Percentiles rank a stretch among this genome's conserved stretches.
Evolutionary conservation across 2,329 filamentous ascomycete genomes (phyloP).

Genomic region (Colletotrichum sp.): DNA sequence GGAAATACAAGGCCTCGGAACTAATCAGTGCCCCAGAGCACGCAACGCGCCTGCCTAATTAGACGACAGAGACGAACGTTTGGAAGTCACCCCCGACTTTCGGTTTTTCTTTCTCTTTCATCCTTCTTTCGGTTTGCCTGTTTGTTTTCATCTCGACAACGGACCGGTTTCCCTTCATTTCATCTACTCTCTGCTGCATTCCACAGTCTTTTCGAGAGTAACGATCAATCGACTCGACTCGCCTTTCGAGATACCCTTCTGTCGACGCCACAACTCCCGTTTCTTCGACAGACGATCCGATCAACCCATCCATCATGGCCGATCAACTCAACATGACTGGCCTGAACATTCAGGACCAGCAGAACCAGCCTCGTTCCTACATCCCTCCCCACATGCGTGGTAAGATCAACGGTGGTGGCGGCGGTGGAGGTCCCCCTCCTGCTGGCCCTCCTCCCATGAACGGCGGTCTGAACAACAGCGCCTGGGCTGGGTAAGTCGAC

Average conservation of each 20-base stretch:
- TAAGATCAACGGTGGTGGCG: conserved; percentile 36
- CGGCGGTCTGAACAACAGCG: conserved; percentile 54
- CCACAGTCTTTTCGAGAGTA: conserved; percentile 35
- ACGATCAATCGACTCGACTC: conserved; percentile 2
- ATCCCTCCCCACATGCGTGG: conserved; percentile 85
- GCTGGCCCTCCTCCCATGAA: conserved; percentile 44
- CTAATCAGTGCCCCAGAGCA: conserved; percentile 23
- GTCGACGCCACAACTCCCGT: background rate
- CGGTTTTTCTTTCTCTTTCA: conserved; percentile 25
- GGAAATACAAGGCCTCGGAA: conserved; percentile 31
- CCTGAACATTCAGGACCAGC: conserved; percentile 63
- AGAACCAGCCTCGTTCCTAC: conserved; percentile 68
- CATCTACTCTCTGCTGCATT: conserved; percentile 7
- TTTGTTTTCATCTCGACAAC: conserved; percentile 20
- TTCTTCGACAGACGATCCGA: conserved; percentile 16
- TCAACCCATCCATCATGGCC: conserved; percentile 66
- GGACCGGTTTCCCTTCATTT: conserved; percentile 25
- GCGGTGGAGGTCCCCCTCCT: conserved; percentile 26
- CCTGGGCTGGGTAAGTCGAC: conserved; percentile 57
- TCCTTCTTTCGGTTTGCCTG: conserved; percentile 21
- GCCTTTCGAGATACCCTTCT: conserved; percentile 11
- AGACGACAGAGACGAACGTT: conserved; percentile 35
- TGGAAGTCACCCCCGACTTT: conserved; percentile 30
- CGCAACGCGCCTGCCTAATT: conserved; percentile 24
- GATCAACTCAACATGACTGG: conserved; percentile 84